Conservation (phyloP, 768 basidiomycete species). For the Auriscalpium microsporum region DNA sequence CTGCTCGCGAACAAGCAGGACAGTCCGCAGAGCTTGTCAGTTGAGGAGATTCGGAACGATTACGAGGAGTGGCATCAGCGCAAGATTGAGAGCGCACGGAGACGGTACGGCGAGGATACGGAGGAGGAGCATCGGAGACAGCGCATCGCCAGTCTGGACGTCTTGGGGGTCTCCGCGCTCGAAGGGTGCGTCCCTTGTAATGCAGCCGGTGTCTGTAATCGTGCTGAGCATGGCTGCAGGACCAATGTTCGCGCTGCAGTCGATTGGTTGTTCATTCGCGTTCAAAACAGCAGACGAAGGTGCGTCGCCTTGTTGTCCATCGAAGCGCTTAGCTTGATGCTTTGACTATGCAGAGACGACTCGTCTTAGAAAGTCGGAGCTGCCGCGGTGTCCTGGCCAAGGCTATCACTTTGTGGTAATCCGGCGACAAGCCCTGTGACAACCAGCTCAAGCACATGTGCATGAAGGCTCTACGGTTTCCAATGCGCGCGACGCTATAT, state of each 20-base stretch:
- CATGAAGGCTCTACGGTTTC: no score
- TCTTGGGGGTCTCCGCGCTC: conserved; percentile 83
- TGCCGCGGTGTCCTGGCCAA: no score
- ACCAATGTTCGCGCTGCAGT: conserved; percentile 86
- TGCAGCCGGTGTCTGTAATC: neutral
- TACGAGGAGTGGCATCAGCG: conserved; percentile 83
- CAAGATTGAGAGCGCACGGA: conserved; percentile 58
- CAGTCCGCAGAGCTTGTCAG: conserved; percentile 65
- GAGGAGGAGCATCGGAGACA: conserved; percentile 23
- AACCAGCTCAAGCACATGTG: no score
- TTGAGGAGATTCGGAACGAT: conserved; percentile 84
- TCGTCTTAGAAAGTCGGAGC: neutral
- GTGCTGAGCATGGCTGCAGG: conserved; percentile 29
- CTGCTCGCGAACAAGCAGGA: conserved; percentile 98
- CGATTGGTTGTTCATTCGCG: conserved; percentile 90
- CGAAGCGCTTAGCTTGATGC: no score
- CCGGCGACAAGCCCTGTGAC: no score
- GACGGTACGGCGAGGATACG: conserved; percentile 32
- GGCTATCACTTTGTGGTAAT: no score
- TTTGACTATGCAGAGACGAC: conserved; percentile 3
- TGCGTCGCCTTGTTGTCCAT: conserved; percentile 15
- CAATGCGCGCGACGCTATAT: no score
- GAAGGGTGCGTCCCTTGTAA: conserved; percentile 57
- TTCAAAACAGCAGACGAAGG: conserved; percentile 78
- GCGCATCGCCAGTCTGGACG: conserved; percentile 43